Conservation (phyloP, 2,329 filamentous ascomycete species). For the Xylariaceae sp. region DNA sequence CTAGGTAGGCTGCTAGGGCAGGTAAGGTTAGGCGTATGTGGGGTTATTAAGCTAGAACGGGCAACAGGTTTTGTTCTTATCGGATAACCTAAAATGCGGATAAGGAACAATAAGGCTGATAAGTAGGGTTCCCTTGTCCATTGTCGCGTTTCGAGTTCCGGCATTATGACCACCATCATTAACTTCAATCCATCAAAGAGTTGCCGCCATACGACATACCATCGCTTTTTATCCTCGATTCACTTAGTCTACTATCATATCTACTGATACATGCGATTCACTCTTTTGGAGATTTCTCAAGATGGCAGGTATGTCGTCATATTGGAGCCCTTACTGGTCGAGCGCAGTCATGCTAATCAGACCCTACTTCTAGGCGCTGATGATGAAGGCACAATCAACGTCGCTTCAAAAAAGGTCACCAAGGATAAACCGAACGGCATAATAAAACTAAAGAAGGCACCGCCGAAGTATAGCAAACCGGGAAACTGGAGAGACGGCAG, state of each 20-base stretch:
- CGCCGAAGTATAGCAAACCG: conserved; percentile 65
- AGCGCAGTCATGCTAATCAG: conserved; percentile 16
- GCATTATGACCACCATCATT: background rate
- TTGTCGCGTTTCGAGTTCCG: background rate
- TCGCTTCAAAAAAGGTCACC: conserved; percentile 58
- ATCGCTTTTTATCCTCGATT: background rate
- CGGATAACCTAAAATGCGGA: background rate
- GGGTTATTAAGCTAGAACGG: background rate
- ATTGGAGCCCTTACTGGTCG: background rate
- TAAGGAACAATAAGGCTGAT: background rate
- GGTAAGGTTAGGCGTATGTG: background rate
- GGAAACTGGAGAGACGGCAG: conserved; percentile 74
- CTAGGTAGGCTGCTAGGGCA: no score
- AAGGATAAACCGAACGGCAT: conserved; percentile 49
- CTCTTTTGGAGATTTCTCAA: conserved; percentile 1
- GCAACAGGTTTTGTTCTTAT: background rate
- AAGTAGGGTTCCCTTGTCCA: background rate
- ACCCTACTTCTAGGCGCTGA: conserved; percentile 41
- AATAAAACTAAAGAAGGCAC: conserved; percentile 65
- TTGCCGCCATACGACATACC: background rate
- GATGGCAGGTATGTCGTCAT: conserved; percentile 32
- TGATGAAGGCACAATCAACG: conserved; percentile 65
- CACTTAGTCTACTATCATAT: background rate
- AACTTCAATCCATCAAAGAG: background rate
- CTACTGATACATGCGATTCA: background rate